Evolutionary conservation across 2,329 filamentous ascomycete species (phyloP).

Genomic region (Triangularia verruculosa): DNA sequence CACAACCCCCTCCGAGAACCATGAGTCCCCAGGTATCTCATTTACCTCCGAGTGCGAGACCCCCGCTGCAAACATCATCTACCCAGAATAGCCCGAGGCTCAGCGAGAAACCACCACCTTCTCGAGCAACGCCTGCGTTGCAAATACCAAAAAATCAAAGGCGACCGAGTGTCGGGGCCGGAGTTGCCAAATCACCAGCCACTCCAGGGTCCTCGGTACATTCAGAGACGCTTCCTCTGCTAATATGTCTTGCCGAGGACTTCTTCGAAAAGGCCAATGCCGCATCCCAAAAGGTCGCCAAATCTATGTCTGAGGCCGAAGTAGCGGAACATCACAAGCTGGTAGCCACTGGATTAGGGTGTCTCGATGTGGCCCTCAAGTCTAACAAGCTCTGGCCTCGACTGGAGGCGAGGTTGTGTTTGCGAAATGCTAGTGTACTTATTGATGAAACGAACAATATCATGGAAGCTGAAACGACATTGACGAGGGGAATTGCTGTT

Average conservation of each 20-base stretch:
- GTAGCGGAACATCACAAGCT: constrained; percentile 68
- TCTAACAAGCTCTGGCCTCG: constrained; percentile 59
- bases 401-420: constrained; percentile 64
- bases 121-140: constrained; percentile 4
- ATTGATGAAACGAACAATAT: constrained; percentile 74
- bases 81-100: constrained; percentile 19
- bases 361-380: constrained; percentile 67
- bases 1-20: constrained; percentile 27
- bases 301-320: constrained; percentile 47
- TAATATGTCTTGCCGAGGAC: constrained; percentile 72
- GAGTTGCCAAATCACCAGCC: constrained; percentile 36
- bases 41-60: constrained; percentile 4
- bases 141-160: constrained; percentile 22
- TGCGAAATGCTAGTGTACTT: constrained; percentile 69
- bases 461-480: constrained; percentile 67
- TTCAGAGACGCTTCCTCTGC: constrained; percentile 54
- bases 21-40: constrained; percentile 22
- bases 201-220: constrained; percentile 37
- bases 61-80: constrained; percentile 1
- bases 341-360: constrained; percentile 68
- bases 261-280: constrained; percentile 66
- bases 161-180: constrained; percentile 24
- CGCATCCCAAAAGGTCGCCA: constrained; percentile 48
- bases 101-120: constrained; percentile 18
- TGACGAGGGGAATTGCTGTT: constrained; percentile 68